A percentile compares a stretch with the other conserved stretches of the same genome.
phyloP scores from a whole-genome alignment of 2,329 filamentous ascomycete species.

The Penicillium hesseltinei region DNA sequence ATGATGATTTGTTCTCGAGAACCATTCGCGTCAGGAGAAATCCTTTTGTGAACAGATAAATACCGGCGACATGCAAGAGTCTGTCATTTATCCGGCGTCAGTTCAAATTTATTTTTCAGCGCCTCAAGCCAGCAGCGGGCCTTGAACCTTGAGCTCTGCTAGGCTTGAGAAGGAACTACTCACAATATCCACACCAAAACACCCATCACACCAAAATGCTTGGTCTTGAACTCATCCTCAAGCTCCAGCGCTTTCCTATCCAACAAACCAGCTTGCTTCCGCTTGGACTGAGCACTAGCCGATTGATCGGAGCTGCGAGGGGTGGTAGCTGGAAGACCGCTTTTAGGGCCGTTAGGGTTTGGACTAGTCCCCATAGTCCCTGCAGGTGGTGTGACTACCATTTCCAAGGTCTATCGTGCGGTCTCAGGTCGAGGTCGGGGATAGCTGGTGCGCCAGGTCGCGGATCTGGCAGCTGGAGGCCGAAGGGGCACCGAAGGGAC shows the following conservation, averaged over 20 bases:
- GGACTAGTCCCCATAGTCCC: background rate
- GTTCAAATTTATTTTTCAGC: background rate
- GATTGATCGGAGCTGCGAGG: constrained; percentile 1
- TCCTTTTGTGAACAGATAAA: constrained; percentile 90
- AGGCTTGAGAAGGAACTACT: constrained; percentile 20
- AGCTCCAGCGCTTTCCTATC: constrained; percentile 29
- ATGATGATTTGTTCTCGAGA: constrained; percentile 72
- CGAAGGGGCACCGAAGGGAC: background rate
- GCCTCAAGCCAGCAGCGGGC: background rate
- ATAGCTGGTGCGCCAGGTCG: constrained; percentile 4
- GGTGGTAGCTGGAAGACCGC: background rate
- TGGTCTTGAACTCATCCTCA: constrained; percentile 40
- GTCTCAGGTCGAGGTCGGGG: background rate
- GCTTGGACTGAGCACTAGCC: constrained; percentile 10
- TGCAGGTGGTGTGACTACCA: constrained; percentile 5
- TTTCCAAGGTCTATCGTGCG: background rate
- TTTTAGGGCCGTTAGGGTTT: constrained; percentile 1
- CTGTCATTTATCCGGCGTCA: constrained; percentile 38
- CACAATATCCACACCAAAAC: constrained; percentile 44
- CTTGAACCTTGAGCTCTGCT: background rate
- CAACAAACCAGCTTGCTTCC: constrained; percentile 27
- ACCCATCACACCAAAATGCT: constrained; percentile 39
- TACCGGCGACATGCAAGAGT: constrained; percentile 71
- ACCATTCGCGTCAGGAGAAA: constrained; percentile 87
- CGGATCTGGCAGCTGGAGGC: background rate